Evolutionary conservation across 2,329 filamentous ascomycete species (phyloP), one percentile per base, ranked within the genome.

Genomic region (Verticillium albo-atrum): DNA sequence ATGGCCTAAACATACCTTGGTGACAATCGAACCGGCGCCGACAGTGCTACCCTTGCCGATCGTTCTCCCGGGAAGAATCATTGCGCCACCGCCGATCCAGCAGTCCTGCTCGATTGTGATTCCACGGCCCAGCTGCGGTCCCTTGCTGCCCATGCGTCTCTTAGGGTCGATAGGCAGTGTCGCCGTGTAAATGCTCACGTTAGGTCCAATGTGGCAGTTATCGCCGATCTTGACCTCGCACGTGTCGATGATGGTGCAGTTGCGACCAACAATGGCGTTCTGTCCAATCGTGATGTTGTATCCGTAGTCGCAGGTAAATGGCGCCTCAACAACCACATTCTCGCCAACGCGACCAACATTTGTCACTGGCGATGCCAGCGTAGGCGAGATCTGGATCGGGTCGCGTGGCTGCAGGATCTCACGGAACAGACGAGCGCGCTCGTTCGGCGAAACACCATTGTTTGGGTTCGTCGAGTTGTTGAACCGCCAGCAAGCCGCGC

Each of bases 281-380:
- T 93, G 89, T 14, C 91, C 93, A 65, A 99, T 90, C 54, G 84
- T 84, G 67, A 98, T 89, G 72, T 99, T 98, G 77, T 97, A 98
- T 1, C 95, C 95, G 69, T 97, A 97, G 68, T 97, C 92, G 71
- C 94, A 97, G 54, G 83, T 88, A 72, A 99, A 98, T 0, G 94
- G 94, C 3, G 90, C 87, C 68, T 97, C 92, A 27, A 99, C 89
- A 50, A 88, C 81, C 5, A 91, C 89, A 58, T 89, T 86, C 17
- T 87, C 83, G n/a, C 91, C 91, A 5, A 95, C 83, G 26, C 80
- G 83, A 59, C 84, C 90, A 58, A 78, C 70, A 66, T 83, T 80
- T 47, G 79, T 80, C 58, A 83, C 72, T 10, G 82, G 75, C 53
- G 81, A 80, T 42, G 78, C 75, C 65, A 82, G 74, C 6, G 79